A percentile compares a stretch with the other conserved stretches of the same genome.
These are phyloP conservation scores for Nannochloropsis salina DNA, from an alignment of 108 stramenopile genomes.

Conservation along the genomic window DNA sequence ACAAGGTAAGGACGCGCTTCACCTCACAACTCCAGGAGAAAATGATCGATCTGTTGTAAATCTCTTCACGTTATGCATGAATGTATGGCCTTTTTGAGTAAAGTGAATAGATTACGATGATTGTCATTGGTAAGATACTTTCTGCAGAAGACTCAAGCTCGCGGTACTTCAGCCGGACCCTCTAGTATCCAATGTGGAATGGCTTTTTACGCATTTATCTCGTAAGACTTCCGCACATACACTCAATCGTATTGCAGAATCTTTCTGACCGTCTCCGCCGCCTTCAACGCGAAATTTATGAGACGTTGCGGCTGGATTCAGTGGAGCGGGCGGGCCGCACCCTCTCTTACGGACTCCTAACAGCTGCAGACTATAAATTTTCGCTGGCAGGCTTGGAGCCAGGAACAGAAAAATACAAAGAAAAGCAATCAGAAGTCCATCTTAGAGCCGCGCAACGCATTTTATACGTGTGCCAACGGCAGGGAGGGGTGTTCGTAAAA, in stretches of 20 bases:
- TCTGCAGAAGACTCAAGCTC: too few relatives aligned
- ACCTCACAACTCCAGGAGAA: too few relatives aligned
- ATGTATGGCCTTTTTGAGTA: too few relatives aligned
- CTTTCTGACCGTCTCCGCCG: background rate
- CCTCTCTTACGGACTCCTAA: constrained; percentile 20
- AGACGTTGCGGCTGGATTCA: background rate
- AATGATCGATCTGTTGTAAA: too few relatives aligned
- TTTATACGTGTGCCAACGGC: constrained; percentile 26
- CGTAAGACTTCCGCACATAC: too few relatives aligned
- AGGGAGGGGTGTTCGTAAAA: constrained; percentile 38
- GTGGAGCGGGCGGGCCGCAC: constrained; percentile 25
- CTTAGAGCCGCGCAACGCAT: constrained; percentile 29
- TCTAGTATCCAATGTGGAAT: too few relatives aligned
- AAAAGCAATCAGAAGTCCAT: constrained; percentile 14
- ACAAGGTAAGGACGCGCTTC: background rate
- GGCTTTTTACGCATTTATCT: too few relatives aligned
- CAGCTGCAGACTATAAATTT: constrained; percentile 24
- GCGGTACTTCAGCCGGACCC: too few relatives aligned
- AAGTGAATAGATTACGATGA: too few relatives aligned
- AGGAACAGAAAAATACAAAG: constrained; percentile 22
- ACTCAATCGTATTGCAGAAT: background rate
- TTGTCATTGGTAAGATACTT: too few relatives aligned
- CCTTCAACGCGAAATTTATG: background rate
- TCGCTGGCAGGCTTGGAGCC: constrained; percentile 20
- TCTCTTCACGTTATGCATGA: too few relatives aligned